Evolutionary conservation across 306 rosid genomes (phyloP).

Genomic region (Castanospermum australe): DNA sequence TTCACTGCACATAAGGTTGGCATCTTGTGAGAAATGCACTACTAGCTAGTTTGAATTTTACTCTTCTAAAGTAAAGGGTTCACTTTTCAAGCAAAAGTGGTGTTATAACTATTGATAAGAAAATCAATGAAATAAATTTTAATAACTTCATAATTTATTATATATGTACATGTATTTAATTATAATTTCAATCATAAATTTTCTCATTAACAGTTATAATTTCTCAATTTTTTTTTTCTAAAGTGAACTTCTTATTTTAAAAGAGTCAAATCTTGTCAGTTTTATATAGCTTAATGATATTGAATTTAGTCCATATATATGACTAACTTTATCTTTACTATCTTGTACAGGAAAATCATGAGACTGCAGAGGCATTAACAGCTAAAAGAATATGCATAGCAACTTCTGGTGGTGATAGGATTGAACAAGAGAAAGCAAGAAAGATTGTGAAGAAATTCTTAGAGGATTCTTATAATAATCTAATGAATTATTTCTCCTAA

Average conservation of each 20-base stretch:
- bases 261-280: too few species aligned
- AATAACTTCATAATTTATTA: too few species aligned
- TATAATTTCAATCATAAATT: too few species aligned
- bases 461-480: neutral
- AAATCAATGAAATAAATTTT: too few species aligned
- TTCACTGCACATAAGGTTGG: neutral
- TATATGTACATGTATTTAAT: too few species aligned
- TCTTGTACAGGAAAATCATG: neutral
- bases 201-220: too few species aligned
- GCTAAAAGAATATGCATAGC: neutral
- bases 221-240: too few species aligned
- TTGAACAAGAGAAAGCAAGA: neutral
- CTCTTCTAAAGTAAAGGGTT: too few species aligned
- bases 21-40: neutral
- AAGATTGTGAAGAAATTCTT: neutral
- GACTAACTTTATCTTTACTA: neutral
- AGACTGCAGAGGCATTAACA: neutral
- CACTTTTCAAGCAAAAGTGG: too few species aligned
- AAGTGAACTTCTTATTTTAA: too few species aligned
- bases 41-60: too few species aligned
- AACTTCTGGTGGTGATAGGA: neutral
- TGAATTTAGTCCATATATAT: neutral
- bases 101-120: too few species aligned
- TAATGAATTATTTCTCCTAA: neutral
- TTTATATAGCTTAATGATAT: neutral